Percentiles rank a stretch among this genome's conserved stretches.
Evolutionary conservation across 805 yeast genomes (phyloP).

Genomic region (Candida patagonica): DNA sequence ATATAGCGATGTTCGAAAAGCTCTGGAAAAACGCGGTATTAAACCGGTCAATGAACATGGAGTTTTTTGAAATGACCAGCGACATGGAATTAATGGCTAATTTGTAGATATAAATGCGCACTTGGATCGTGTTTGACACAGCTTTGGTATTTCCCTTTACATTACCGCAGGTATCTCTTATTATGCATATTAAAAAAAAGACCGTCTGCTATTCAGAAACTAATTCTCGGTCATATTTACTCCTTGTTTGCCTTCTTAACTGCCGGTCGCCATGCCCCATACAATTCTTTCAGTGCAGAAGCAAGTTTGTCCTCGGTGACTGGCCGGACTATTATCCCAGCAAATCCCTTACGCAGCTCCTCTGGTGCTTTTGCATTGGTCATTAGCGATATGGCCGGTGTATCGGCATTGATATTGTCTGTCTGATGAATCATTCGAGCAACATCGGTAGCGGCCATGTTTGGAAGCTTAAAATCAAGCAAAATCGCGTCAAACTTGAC

Average conservation of each 20-base stretch:
- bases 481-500: constrained; percentile 78
- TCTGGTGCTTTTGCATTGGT: constrained; percentile 50
- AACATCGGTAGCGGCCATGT: constrained; percentile 64
- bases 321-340: constrained; percentile 70
- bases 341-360: constrained; percentile 34
- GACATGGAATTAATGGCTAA: too few relatives aligned
- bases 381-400: constrained; percentile 71
- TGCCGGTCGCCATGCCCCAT: constrained; percentile 2
- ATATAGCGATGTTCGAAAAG: constrained; percentile 55
- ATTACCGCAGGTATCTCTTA: too few relatives aligned
- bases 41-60: too few relatives aligned
- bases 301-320: constrained; percentile 30
- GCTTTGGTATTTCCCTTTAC: too few relatives aligned
- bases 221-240: too few relatives aligned
- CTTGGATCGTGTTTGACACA: too few relatives aligned
- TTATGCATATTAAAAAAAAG: too few relatives aligned
- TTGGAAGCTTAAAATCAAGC: constrained; percentile 61
- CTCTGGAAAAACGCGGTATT: constrained; percentile 36
- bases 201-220: too few relatives aligned
- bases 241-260: neutral
- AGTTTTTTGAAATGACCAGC: too few relatives aligned
- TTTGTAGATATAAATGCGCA: too few relatives aligned
- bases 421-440: constrained; percentile 69
- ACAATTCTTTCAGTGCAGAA: constrained; percentile 24
- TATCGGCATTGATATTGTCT: constrained; percentile 61